phyloP scores from a whole-genome alignment of 345 rosid species.

The Excoecaria cochinchinensis region DNA sequence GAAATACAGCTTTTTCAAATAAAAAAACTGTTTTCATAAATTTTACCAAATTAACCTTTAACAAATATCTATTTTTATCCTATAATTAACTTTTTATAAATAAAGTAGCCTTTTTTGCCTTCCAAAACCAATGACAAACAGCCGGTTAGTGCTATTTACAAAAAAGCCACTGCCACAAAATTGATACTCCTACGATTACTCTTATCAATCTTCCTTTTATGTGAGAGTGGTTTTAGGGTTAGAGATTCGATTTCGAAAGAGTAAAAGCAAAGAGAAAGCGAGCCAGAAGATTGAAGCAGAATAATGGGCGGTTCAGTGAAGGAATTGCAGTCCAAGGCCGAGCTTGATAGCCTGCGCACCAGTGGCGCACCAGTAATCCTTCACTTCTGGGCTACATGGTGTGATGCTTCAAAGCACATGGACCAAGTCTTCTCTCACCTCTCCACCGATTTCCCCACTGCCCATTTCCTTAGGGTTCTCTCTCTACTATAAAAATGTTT shows the following conservation, averaged over 20 bases:
- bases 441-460: constrained; percentile 81
- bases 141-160: too few species aligned
- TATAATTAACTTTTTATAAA: too few species aligned
- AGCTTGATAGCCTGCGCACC: constrained; percentile 57
- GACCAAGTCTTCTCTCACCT: constrained; percentile 92
- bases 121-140: too few species aligned
- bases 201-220: too few species aligned
- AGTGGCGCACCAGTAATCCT: constrained; percentile 56
- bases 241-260: constrained; percentile 1
- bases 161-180: too few species aligned
- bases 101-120: too few species aligned
- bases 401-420: constrained; percentile 99
- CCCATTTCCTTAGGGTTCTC: constrained; percentile 72
- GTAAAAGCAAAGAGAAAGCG: not conserved
- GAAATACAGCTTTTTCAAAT: too few species aligned
- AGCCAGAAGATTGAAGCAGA: not conserved
- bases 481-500: not conserved
- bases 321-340: constrained; percentile 76
- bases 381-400: constrained; percentile 99
- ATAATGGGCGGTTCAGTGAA: constrained; percentile 77
- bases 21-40: too few species aligned
- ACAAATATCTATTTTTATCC: too few species aligned
- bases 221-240: not conserved
- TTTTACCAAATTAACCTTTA: too few species aligned
- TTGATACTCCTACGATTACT: too few species aligned